Base-by-base conservation (phyloP, 2,329 filamentous ascomycete genomes). In the Colletotrichum sp. region DNA sequence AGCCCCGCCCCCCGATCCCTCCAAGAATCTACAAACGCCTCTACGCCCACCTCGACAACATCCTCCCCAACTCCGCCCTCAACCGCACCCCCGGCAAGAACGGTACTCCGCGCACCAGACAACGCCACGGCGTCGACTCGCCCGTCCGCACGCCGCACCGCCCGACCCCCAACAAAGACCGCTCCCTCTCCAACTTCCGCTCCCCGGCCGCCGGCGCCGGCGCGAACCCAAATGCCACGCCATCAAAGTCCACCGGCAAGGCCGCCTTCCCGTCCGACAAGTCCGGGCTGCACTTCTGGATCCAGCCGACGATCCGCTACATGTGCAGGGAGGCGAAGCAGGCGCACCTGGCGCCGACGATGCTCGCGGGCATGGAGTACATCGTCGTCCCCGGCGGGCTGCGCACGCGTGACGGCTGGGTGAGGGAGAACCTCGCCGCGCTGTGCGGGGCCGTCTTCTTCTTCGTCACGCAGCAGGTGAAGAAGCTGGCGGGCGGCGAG, bases 11-110 rank as follows among this genome's bases (percentile, higher is more conserved):
- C 3, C 96, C 96, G 6, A 94, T 95, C 69, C 93, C 93, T 63
- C 95, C 95, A 1, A 91, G 92, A 71, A 90, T 95, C 68, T 99
- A 99, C 87, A 95, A 94, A 81, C 95, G 95, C 75, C 89, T 99
- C 49, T 97, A 96, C 83, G 88, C 88, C 36, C 96, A 96, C 82
- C 91, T 99, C 76, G 93, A 96, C 79, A 92, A 91, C 71, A 93
- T 93, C 55, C 88, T 99, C 7, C 89, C 90, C 16, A 84, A 84
- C 34, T 79, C 87, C 18, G 78, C 83, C 8, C 80, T 81, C 16
- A 77, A 78, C 18, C 81, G 86, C 72, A 84, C 82, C n/a, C 80
- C 82, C 32, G 84, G 84, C 18, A 80, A 83, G 13, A 79, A 81
- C 21, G 80, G 77, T 18, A 84, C 82, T 18, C 78, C 79, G 5